phyloP scores from a whole-genome alignment of 2,329 filamentous ascomycete species.

The Nigrograna mackinnonii region DNA sequence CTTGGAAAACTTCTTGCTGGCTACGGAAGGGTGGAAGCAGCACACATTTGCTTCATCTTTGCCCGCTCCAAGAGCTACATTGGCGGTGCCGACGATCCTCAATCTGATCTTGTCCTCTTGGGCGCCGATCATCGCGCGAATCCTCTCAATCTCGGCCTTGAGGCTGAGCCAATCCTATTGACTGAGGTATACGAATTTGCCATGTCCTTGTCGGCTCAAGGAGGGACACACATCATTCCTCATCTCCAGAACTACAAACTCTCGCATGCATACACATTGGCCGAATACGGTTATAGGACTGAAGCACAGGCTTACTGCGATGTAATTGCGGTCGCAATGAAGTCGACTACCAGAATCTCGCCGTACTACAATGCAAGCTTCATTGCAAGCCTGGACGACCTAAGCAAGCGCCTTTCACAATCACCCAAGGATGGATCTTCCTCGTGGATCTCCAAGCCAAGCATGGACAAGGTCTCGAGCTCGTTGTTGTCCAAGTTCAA shows the following conservation, averaged over 20 bases:
- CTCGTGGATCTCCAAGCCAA: conserved; percentile 93
- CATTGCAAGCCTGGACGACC: conserved; percentile 77
- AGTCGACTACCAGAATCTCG: conserved; percentile 79
- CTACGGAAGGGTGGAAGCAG: conserved; percentile 88
- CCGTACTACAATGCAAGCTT: conserved; percentile 82
- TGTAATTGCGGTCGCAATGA: conserved; percentile 74
- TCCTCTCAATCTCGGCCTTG: conserved; percentile 72
- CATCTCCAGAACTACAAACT: conserved; percentile 92
- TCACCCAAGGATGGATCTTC: conserved; percentile 79
- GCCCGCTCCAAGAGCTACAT: conserved; percentile 72
- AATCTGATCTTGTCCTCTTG: conserved; percentile 78
- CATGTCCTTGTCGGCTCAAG: conserved; percentile 66
- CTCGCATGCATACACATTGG: conserved; percentile 80
- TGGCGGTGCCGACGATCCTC: conserved; percentile 80
- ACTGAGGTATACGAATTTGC: conserved; percentile 96
- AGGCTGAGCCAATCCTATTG: conserved; percentile 86
- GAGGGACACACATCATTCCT: conserved; percentile 63
- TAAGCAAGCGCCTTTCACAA: conserved; percentile 80
- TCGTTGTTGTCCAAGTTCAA: conserved; percentile 92
- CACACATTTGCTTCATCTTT: conserved; percentile 93
- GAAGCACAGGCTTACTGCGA: conserved; percentile 94
- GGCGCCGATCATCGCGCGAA: conserved; percentile 80
- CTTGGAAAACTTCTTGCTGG: conserved; percentile 80
- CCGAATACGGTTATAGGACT: conserved; percentile 78
- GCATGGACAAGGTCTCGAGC: conserved; percentile 92